Evolutionary conservation across 768 basidiomycete genomes (phyloP).

Genomic region (Pulveroboletus sp.): DNA sequence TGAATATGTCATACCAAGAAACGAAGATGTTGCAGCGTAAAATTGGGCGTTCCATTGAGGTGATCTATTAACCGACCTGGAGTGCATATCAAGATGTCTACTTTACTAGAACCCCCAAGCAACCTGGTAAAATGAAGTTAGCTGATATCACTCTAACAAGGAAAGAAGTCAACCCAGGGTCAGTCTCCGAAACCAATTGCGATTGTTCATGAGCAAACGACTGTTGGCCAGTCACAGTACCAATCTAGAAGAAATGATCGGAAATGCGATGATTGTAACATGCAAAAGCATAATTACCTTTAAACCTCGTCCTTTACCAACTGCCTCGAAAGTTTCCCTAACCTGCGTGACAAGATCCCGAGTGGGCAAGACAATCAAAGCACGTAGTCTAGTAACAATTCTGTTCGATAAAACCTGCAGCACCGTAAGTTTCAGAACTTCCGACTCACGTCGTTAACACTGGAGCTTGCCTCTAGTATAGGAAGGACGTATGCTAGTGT

Average conservation of each 20-base stretch:
- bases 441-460: background rate
- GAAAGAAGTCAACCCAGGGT: slow-evolving; percentile 42
- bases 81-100: slow-evolving; percentile 94
- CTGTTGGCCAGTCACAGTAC: slow-evolving; percentile 88
- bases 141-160: background rate
- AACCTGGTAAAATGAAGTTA: slow-evolving; percentile 42
- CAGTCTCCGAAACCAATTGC: slow-evolving; percentile 65
- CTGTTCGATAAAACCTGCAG: slow-evolving; percentile 66
- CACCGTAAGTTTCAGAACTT: background rate
- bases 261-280: background rate
- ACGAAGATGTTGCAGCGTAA: slow-evolving; percentile 92
- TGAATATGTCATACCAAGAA: slow-evolving; percentile 66
- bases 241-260: slow-evolving; percentile 43
- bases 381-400: slow-evolving; percentile 80
- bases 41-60: slow-evolving; percentile 81
- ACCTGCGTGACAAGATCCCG: slow-evolving; percentile 92
- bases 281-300: slow-evolving; percentile 48
- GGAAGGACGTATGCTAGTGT: slow-evolving; percentile 96
- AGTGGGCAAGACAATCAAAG: slow-evolving; percentile 89
- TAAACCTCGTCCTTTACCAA: slow-evolving; percentile 82
- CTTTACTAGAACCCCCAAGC: slow-evolving; percentile 82
- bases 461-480: slow-evolving; percentile 69
- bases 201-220: slow-evolving; percentile 91
- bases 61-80: slow-evolving; percentile 96
- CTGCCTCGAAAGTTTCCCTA: slow-evolving; percentile 83